These are phyloP conservation scores for Zygnema circumcarinatum DNA, from an alignment of 139 green algal genomes.

Conservation along the genomic window DNA sequence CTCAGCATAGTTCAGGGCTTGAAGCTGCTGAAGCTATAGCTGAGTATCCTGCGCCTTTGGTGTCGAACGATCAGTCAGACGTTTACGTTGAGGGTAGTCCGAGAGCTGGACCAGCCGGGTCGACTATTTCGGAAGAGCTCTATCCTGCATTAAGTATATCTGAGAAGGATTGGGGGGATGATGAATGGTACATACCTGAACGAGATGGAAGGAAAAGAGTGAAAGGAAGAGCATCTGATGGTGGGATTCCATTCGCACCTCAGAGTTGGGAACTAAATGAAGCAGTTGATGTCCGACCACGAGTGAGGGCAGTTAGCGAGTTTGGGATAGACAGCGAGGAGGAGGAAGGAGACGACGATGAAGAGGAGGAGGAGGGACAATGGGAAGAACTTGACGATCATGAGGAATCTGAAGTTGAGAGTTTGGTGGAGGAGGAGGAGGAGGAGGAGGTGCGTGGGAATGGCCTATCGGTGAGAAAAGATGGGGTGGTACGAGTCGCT, in stretches of 20 bases:
- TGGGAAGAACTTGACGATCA: too few relatives aligned
- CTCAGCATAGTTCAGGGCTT: too few relatives aligned
- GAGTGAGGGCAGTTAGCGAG: background rate
- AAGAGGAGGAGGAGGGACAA: background rate
- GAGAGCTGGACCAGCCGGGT: too few relatives aligned
- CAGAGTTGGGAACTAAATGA: background rate
- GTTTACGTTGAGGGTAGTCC: too few relatives aligned
- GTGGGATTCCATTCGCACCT: background rate
- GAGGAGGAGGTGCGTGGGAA: background rate
- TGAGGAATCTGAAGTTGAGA: background rate
- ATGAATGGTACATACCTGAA: background rate
- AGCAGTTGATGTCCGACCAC: background rate
- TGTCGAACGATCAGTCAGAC: too few relatives aligned
- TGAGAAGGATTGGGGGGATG: background rate
- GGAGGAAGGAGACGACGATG: background rate
- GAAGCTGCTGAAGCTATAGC: too few relatives aligned
- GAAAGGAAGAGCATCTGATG: background rate
- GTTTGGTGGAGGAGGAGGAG: background rate
- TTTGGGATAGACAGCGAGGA: background rate
- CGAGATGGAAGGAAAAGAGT: background rate
- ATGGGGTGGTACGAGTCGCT: background rate
- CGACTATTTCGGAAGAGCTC: background rate
- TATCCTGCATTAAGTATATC: background rate
- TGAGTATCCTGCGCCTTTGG: too few relatives aligned
- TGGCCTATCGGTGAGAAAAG: background rate